These are phyloP conservation scores for Cystobasidium pallidum DNA, from an alignment of 1,284 basidiomycete genomes.

Conservation along the genomic window DNA sequence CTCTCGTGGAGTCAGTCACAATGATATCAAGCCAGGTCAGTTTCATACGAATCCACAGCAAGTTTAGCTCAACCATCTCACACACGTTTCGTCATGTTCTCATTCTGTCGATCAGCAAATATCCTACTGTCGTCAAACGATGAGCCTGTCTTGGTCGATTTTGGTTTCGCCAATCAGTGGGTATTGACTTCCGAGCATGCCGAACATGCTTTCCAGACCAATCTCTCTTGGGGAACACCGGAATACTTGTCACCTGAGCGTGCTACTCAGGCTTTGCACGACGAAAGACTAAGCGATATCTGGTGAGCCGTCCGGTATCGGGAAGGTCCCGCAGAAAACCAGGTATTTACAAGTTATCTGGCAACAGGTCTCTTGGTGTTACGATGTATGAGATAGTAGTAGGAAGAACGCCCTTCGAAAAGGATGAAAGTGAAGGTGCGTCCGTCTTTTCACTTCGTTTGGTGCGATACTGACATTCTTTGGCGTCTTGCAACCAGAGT, in stretches of 20 bases:
- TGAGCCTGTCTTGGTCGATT: slow-evolving; percentile 83
- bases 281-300: slow-evolving; percentile 87
- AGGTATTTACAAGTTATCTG: too few relatives aligned
- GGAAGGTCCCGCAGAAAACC: too few relatives aligned
- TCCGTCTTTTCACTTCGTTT: background rate
- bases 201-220: slow-evolving; percentile 27
- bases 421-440: slow-evolving; percentile 68
- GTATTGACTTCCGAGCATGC: slow-evolving; percentile 49
- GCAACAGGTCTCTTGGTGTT: slow-evolving; percentile 55
- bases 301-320: slow-evolving; percentile 61
- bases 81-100: too few relatives aligned
- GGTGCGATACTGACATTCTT: background rate
- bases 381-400: slow-evolving; percentile 90
- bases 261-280: slow-evolving; percentile 79
- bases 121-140: slow-evolving; percentile 74
- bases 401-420: slow-evolving; percentile 88
- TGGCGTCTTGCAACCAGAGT: slow-evolving; percentile 57
- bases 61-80: too few relatives aligned
- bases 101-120: slow-evolving; percentile 64
- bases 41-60: too few relatives aligned
- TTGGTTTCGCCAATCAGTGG: slow-evolving; percentile 86
- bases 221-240: slow-evolving; percentile 68
- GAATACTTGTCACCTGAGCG: slow-evolving; percentile 82
- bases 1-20: slow-evolving; percentile 79
- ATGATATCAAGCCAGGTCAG: slow-evolving; percentile 81